Evolutionary conservation across 2,329 filamentous ascomycete species (phyloP), one percentile per base, ranked within the genome.

Genomic region (Epichloe brachyelytri): DNA sequence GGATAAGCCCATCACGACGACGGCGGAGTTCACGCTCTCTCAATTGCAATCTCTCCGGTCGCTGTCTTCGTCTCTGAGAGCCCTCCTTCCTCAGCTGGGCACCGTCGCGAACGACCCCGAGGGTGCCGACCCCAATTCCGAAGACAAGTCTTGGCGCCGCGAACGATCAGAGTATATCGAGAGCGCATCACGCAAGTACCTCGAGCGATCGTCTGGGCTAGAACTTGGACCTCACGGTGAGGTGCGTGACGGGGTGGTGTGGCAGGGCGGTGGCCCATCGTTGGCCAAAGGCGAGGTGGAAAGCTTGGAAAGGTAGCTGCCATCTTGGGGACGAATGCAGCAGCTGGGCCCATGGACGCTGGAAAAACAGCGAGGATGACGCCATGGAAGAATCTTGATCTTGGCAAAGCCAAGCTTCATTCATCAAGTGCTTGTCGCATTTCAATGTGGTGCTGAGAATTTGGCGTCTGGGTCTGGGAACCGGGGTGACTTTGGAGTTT

Each of bases 101-200:
- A 6, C 34, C 14, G 19, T 17, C 15, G 37, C 14, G 19, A 15
- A 26, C 4, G 19, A 20, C 19, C 7, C 30, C 47, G 51, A 54
- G 12, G 46, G 3, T 10, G 55, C 57, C 1, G 61, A 66, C 3
- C 63, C 65, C 30, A 65, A 65, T 3, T 62, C 63, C 33, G 52
- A 60, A 59, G 46, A 66, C 73, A 38, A 43, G 40, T 76, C 76
- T 44, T 86, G 81, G 71, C 77, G 82, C 39, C 77, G 82, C 49
- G 82, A 93, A 64, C 75, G 91, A 54, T 75, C 84, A 51, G 78
- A 85, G 57, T 97, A 97, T 64, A 82, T 97, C 46, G 90, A 96
- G 68, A 77, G 78, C 50, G 83, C 89, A 60, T 86, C 87, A 48
- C 74, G 80, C 57, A 76, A 85, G 53, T 86, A 94, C 63, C 71